A percentile compares a stretch with the other conserved stretches of the same genome.
Conservation (phyloP, 2,329 filamentous ascomycete genomes). For the Aspergillus niger region DNA sequence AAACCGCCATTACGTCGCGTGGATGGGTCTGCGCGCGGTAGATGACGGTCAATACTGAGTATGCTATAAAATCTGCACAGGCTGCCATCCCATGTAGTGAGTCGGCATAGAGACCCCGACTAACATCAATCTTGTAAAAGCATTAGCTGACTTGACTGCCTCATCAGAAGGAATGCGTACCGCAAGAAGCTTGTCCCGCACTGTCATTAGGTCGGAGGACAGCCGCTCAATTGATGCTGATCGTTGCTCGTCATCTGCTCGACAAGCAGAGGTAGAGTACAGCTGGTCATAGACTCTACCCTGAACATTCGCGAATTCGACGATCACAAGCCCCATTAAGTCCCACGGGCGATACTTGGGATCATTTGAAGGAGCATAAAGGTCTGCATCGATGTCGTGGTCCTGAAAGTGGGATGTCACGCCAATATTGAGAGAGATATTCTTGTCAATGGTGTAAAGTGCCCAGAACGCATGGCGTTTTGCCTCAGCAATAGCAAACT, state of each 20-base stretch:
- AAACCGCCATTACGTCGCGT: slow-evolving; percentile 26
- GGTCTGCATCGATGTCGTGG: slow-evolving; percentile 28
- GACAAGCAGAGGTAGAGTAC: slow-evolving; percentile 25
- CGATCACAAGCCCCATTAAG: slow-evolving; percentile 25
- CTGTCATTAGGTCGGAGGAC: slow-evolving; percentile 26
- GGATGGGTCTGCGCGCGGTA: slow-evolving; percentile 28
- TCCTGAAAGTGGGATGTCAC: slow-evolving; percentile 30
- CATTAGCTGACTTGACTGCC: neutral
- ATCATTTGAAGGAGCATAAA: slow-evolving; percentile 22
- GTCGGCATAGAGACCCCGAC: slow-evolving; percentile 26
- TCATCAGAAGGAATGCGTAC: slow-evolving; percentile 14
- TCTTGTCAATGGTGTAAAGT: slow-evolving; percentile 30
- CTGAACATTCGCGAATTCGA: slow-evolving; percentile 27
- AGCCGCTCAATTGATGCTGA: slow-evolving; percentile 21
- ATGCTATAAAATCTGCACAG: slow-evolving; percentile 29
- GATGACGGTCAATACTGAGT: slow-evolving; percentile 29
- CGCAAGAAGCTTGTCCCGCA: slow-evolving; percentile 24
- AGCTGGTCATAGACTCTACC: slow-evolving; percentile 29
- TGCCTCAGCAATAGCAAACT: slow-evolving; percentile 18
- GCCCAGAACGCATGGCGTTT: slow-evolving; percentile 31
- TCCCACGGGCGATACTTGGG: slow-evolving; percentile 26
- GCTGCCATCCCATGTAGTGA: slow-evolving; percentile 29
- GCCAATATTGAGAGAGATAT: slow-evolving; percentile 28
- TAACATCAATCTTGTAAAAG: slow-evolving; percentile 24
- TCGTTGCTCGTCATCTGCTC: slow-evolving; percentile 17